Conservation (phyloP, 352 stramenopile genomes). For the Pythium phragmiticola region DNA sequence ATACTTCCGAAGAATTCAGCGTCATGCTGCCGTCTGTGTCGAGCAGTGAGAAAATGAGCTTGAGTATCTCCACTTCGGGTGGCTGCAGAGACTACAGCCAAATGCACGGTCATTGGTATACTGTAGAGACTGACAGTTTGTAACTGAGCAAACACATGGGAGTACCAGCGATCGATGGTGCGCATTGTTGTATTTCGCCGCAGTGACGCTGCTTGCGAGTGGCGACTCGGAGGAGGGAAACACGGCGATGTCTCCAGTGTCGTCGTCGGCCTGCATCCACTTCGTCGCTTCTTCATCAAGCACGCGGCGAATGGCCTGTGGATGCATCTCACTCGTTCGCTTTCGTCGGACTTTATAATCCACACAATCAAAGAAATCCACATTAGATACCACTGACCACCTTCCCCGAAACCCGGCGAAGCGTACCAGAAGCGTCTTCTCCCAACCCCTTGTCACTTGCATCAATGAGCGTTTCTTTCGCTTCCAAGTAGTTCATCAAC, state of each 20-base stretch:
- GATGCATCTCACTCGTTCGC: conserved; percentile 78
- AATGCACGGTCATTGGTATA: background rate
- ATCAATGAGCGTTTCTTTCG: background rate
- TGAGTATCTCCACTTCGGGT: conserved; percentile 73
- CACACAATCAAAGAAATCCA: background rate
- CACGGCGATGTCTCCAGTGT: conserved; percentile 3
- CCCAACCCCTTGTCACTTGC: background rate
- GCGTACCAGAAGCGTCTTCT: background rate
- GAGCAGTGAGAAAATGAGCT: conserved; percentile 80
- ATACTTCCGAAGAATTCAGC: conserved; percentile 51
- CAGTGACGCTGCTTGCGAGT: background rate
- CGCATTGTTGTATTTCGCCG: background rate
- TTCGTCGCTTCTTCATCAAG: conserved; percentile 67
- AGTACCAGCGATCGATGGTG: conserved; percentile 10
- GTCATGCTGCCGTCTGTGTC: conserved; percentile 74
- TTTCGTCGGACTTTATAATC: conserved; percentile 38
- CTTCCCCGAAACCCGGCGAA: no score
- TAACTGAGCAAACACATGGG: background rate
- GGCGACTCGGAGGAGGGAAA: background rate
- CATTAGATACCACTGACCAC: background rate
- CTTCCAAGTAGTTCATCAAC: conserved; percentile 10
- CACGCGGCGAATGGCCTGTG: conserved; percentile 61
- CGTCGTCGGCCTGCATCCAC: conserved; percentile 61
- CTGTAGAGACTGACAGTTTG: background rate
- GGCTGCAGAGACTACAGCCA: conserved; percentile 41